Percentiles rank a stretch among this genome's conserved stretches.
Conservation (phyloP, 805 yeast genomes). For the Pichia kluyveri region DNA sequence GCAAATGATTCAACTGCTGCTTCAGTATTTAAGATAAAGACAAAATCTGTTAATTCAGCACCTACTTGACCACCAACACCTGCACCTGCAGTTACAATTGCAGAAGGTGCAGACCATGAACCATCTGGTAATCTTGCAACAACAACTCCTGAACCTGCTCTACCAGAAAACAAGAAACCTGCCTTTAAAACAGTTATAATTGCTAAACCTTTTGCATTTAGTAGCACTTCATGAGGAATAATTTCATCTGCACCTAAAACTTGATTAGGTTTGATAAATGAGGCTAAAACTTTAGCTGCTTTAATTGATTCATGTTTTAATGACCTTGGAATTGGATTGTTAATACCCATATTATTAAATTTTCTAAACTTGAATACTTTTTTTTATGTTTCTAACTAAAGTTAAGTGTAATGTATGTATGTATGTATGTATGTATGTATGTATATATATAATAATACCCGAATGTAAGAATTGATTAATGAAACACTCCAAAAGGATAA, state of each 20-base stretch:
- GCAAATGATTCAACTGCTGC: constrained; percentile 92
- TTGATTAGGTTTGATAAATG: constrained; percentile 92
- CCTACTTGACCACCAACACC: constrained; percentile 99
- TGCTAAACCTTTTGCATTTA: constrained; percentile 89
- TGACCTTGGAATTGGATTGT: constrained; percentile 92
- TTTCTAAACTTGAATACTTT: not conserved
- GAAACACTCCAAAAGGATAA: no score
- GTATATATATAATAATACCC: no score
- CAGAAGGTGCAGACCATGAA: constrained; percentile 95
- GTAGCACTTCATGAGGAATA: constrained; percentile 81
- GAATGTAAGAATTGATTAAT: no score
- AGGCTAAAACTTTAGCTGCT: constrained; percentile 85
- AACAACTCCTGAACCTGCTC: constrained; percentile 96
- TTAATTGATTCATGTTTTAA: constrained; percentile 83
- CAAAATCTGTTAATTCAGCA: constrained; percentile 92
- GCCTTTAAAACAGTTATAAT: constrained; percentile 92
- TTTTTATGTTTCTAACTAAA: no score
- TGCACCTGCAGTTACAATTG: constrained; percentile 93
- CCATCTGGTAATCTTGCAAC: constrained; percentile 94
- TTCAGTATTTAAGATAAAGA: constrained; percentile 76
- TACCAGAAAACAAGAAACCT: constrained; percentile 89
- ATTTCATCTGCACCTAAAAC: constrained; percentile 79
- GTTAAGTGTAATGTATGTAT: no score
- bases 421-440: no score
- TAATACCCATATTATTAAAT: constrained; percentile 53